Conservation (phyloP, 129 eudicot species). For the Oenanthe sinensis region DNA sequence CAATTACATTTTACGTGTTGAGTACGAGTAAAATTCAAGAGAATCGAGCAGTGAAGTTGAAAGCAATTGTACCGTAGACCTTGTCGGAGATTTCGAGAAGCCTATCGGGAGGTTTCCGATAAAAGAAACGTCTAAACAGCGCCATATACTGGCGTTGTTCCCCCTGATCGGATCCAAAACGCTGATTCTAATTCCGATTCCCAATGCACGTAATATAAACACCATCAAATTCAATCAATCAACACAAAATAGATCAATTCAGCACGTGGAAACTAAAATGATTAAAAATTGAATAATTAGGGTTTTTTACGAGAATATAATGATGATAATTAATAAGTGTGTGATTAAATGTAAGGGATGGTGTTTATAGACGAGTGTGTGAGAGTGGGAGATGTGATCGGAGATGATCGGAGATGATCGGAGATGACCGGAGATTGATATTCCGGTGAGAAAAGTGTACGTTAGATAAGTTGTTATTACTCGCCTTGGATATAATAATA, state of each 20-base stretch:
- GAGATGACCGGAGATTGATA: background rate
- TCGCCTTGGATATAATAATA: too few species aligned
- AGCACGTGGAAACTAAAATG: background rate
- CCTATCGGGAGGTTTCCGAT: conserved; percentile 94
- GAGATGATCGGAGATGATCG: background rate
- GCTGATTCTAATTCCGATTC: conserved; percentile 4
- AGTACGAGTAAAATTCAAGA: background rate
- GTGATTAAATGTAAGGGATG: background rate
- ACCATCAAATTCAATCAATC: background rate
- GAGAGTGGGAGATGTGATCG: background rate
- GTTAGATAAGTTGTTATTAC: too few species aligned
- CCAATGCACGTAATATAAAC: background rate
- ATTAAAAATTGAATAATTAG: background rate
- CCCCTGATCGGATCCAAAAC: conserved; percentile 59
- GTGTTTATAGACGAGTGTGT: background rate
- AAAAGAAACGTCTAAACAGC: conserved; percentile 91
- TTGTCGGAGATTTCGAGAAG: conserved; percentile 94
- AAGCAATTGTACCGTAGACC: conserved; percentile 56
- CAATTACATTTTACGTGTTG: background rate
- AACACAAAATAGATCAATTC: background rate
- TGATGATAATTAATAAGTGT: too few species aligned
- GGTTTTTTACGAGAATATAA: background rate
- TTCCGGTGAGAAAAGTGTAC: background rate
- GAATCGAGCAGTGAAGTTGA: background rate
- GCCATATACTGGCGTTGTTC: conserved; percentile 97